phyloP scores from a whole-genome alignment of 169 alveolate species.

The Plasmodium billcollinsi region DNA sequence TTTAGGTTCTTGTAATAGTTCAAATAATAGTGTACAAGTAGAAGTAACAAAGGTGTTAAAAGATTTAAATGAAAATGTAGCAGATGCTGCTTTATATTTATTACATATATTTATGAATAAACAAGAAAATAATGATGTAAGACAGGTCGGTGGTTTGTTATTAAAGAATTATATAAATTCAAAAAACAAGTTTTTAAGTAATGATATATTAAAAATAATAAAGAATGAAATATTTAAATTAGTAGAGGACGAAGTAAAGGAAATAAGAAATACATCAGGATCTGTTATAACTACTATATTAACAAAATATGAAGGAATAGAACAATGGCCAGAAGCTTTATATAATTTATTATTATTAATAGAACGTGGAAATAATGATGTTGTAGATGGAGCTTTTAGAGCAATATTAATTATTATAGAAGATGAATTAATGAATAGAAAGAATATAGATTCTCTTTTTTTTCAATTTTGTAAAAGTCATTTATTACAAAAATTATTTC shows the following conservation, averaged over 20 bases:
- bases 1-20: slow-evolving; percentile 44
- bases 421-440: slow-evolving; percentile 80
- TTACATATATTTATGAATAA: slow-evolving; percentile 66
- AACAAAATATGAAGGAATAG: slow-evolving; percentile 82
- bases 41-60: slow-evolving; percentile 73
- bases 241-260: slow-evolving; percentile 77
- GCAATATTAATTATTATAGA: slow-evolving; percentile 82
- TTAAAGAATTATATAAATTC: slow-evolving; percentile 81
- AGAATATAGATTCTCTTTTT: slow-evolving; percentile 78
- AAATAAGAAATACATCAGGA: slow-evolving; percentile 85
- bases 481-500: slow-evolving; percentile 69
- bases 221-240: slow-evolving; percentile 56
- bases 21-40: slow-evolving; percentile 62
- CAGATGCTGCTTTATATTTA: slow-evolving; percentile 71
- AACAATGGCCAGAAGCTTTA: slow-evolving; percentile 82
- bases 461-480: slow-evolving; percentile 77
- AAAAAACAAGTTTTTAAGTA: slow-evolving; percentile 72
- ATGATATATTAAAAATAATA: slow-evolving; percentile 73
- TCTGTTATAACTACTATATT: slow-evolving; percentile 83
- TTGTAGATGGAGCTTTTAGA: slow-evolving; percentile 84
- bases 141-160: slow-evolving; percentile 88
- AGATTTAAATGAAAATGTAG: slow-evolving; percentile 73
- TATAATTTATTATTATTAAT: slow-evolving; percentile 79
- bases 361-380: slow-evolving; percentile 82
- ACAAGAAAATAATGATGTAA: slow-evolving; percentile 80